Percentiles rank a stretch among this genome's conserved stretches.
Evolutionary conservation across 495 filamentous ascomycete genomes (phyloP).

Genomic region (Lentithecium fluviatile): DNA sequence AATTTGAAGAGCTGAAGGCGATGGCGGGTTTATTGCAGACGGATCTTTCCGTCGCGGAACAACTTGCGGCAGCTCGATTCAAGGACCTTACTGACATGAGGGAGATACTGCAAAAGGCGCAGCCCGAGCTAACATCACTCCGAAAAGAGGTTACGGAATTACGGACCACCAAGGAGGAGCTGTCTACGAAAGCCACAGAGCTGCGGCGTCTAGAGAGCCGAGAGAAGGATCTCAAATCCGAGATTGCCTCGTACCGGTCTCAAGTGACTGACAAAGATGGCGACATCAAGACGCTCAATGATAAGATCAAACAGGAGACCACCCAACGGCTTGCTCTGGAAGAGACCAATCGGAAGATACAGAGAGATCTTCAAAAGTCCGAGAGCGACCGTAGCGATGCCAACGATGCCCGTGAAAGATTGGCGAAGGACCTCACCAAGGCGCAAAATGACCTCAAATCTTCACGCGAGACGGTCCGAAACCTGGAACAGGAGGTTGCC

Average conservation of each 20-base stretch:
- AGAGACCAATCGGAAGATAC: conserved; percentile 65
- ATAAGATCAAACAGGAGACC: conserved; percentile 72
- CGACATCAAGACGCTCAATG: conserved; percentile 73
- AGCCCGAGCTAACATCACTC: conserved; percentile 77
- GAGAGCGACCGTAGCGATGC: conserved; percentile 78
- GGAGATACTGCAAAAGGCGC: conserved; percentile 75
- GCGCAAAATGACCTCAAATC: conserved; percentile 66
- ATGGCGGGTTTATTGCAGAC: conserved; percentile 70
- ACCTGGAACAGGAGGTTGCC: conserved; percentile 68
- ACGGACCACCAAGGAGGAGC: conserved; percentile 67
- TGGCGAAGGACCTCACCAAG: conserved; percentile 63
- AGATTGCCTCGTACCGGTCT: conserved; percentile 67
- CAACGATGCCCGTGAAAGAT: conserved; percentile 66
- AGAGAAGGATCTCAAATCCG: conserved; percentile 75
- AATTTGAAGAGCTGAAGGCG: conserved; percentile 72
- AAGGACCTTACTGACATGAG: conserved; percentile 80
- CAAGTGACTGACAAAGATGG: conserved; percentile 68
- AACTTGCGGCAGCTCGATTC: conserved; percentile 80
- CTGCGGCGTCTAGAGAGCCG: conserved; percentile 71
- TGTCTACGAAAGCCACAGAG: conserved; percentile 65
- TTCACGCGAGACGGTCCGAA: conserved; percentile 60
- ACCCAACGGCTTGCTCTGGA: conserved; percentile 70
- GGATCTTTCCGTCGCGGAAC: conserved; percentile 81
- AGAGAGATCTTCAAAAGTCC: conserved; percentile 70
- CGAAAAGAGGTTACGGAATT: conserved; percentile 72